These are phyloP conservation scores for Dictyostelium citrinum DNA, from an alignment of 78 protist species.

Conservation along the genomic window DNA sequence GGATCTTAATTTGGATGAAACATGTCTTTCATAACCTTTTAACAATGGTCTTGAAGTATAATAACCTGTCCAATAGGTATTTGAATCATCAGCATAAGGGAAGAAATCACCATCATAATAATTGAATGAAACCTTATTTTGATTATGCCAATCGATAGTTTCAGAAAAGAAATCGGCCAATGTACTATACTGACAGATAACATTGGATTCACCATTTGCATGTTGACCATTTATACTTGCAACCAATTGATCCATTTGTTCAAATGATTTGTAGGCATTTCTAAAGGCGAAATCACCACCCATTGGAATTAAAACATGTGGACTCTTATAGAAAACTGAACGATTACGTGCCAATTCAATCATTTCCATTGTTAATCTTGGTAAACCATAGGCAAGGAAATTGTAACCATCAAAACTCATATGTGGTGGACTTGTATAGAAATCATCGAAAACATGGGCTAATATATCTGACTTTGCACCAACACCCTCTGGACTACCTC, in stretches of 20 bases:
- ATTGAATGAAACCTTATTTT: slow-evolving; percentile 6
- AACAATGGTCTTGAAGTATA: slow-evolving; percentile 28
- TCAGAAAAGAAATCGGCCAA: slow-evolving; percentile 1
- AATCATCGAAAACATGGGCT: slow-evolving; percentile 57
- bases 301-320: slow-evolving; percentile 19
- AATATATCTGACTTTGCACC: slow-evolving; percentile 44
- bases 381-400: not conserved
- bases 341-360: not conserved
- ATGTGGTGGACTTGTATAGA: slow-evolving; percentile 12
- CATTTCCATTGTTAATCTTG: not conserved
- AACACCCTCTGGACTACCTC: not conserved
- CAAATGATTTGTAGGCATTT: not conserved
- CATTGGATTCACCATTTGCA: not conserved
- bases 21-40: slow-evolving; percentile 20
- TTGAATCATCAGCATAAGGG: slow-evolving; percentile 6
- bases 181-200: not conserved
- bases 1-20: not conserved
- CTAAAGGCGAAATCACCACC: slow-evolving; percentile 31
- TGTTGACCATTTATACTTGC: not conserved
- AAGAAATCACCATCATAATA: slow-evolving; percentile 37
- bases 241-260: not conserved
- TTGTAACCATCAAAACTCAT: slow-evolving; percentile 18
- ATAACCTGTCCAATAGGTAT: slow-evolving; percentile 61
- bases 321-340: not conserved
- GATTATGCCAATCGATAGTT: not conserved